Evolutionary conservation across 1,284 basidiomycete species (phyloP).

Genomic region (Apiotrichum mycotoxinovorans): DNA sequence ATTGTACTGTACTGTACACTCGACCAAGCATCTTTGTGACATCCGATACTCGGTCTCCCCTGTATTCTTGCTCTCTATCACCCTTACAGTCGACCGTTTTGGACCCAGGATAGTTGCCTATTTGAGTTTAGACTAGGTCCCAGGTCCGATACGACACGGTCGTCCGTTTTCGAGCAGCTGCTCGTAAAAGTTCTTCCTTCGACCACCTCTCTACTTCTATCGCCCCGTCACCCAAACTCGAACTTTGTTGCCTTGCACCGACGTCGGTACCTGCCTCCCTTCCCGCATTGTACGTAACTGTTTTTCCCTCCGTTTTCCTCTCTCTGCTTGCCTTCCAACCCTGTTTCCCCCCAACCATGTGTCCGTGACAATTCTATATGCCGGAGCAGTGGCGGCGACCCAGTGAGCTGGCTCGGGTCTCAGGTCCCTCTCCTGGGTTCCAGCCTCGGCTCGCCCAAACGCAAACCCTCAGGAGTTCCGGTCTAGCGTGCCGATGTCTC

Average conservation of each 20-base stretch:
- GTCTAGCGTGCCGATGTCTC: neutral
- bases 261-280: neutral
- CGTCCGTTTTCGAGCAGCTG: neutral
- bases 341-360: neutral
- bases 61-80: neutral
- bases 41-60: too few relatives aligned
- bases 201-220: neutral
- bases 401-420: slow-evolving; percentile 2
- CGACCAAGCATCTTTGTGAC: neutral
- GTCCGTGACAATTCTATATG: neutral
- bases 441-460: neutral
- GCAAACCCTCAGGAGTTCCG: neutral
- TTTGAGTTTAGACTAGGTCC: slow-evolving; percentile 6
- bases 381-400: neutral
- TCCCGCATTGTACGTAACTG: slow-evolving; percentile 1
- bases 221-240: neutral
- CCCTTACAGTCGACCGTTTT: neutral
- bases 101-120: neutral
- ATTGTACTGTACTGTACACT: too few relatives aligned
- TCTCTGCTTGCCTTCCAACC: neutral
- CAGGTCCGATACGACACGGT: neutral
- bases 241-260: neutral
- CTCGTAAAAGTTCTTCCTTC: neutral
- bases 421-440: neutral
- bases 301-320: neutral